A percentile compares a stretch with the other conserved stretches of the same genome.
Conservation (phyloP, 768 basidiomycete genomes). For the Lactarius vividus region DNA sequence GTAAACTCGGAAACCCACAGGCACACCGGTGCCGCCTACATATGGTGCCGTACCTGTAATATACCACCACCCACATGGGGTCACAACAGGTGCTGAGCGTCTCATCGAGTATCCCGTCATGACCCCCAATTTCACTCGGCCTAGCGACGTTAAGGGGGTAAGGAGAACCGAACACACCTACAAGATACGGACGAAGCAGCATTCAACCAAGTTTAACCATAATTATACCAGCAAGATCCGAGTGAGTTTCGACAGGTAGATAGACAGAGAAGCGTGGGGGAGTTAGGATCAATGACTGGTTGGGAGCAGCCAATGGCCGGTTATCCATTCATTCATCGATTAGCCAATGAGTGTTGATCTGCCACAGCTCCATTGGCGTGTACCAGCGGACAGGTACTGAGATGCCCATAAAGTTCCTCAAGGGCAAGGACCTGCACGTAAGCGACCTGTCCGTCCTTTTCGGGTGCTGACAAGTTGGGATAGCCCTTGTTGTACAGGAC, state of each 20-base stretch:
- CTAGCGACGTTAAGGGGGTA: background rate
- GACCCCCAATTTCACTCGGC: background rate
- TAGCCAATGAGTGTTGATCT: background rate
- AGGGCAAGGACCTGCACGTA: background rate
- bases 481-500: background rate
- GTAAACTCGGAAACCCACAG: background rate
- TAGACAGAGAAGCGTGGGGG: background rate
- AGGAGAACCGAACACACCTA: too few relatives aligned
- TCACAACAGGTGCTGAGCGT: background rate
- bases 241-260: background rate
- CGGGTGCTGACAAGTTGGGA: conserved; percentile 17
- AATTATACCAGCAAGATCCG: background rate
- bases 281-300: background rate
- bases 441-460: conserved; percentile 6
- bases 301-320: background rate
- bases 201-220: background rate
- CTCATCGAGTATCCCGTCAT: background rate
- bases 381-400: background rate
- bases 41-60: background rate
- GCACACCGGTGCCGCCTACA: conserved; percentile 1
- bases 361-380: background rate
- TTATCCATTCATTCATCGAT: background rate
- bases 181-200: background rate
- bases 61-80: background rate
- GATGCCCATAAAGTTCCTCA: background rate